Percentiles rank a stretch among this genome's conserved stretches.
phyloP scores from a whole-genome alignment of 768 basidiomycete species.

The Trametopsis cervina region DNA sequence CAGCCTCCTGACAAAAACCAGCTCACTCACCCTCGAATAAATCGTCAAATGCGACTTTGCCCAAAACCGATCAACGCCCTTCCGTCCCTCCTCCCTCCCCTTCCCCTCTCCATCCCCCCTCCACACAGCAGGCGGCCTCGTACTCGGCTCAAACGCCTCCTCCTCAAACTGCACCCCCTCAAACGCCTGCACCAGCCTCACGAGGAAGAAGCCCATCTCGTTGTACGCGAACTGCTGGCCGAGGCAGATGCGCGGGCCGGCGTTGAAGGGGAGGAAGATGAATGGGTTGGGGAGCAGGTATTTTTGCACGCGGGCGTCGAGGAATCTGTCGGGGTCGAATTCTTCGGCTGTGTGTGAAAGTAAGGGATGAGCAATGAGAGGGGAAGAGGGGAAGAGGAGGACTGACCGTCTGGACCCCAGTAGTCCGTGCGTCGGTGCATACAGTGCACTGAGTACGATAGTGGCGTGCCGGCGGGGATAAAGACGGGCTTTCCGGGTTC shows the following conservation, averaged over 20 bases:
- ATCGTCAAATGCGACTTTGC: conserved; percentile 34
- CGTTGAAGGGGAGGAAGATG: conserved; percentile 67
- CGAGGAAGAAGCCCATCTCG: conserved; percentile 46
- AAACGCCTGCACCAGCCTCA: conserved; percentile 45
- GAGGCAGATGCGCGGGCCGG: conserved; percentile 58
- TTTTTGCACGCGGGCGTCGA: conserved; percentile 48
- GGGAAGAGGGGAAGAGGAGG: neutral
- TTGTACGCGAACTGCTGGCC: conserved; percentile 55
- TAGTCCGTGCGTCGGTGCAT: conserved; percentile 39
- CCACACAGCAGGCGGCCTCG: conserved; percentile 28
- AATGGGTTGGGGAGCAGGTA: conserved; percentile 53
- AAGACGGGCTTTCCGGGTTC: conserved; percentile 22
- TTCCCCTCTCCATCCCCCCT: conserved; percentile 27
- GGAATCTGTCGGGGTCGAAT: conserved; percentile 63
- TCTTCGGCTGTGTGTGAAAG: conserved; percentile 24
- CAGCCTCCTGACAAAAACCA: neutral
- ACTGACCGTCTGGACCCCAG: conserved; percentile 47
- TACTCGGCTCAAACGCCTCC: conserved; percentile 28
- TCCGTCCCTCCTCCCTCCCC: too few relatives aligned
- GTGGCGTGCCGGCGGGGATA: conserved; percentile 22
- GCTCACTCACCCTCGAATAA: conserved; percentile 31
- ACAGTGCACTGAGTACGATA: conserved; percentile 24
- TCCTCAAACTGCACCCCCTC: conserved; percentile 33
- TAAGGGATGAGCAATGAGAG: neutral
- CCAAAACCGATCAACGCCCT: conserved; percentile 34